phyloP scores from a whole-genome alignment of 2,329 filamentous ascomycete genomes.

The Fusarium sp. region DNA sequence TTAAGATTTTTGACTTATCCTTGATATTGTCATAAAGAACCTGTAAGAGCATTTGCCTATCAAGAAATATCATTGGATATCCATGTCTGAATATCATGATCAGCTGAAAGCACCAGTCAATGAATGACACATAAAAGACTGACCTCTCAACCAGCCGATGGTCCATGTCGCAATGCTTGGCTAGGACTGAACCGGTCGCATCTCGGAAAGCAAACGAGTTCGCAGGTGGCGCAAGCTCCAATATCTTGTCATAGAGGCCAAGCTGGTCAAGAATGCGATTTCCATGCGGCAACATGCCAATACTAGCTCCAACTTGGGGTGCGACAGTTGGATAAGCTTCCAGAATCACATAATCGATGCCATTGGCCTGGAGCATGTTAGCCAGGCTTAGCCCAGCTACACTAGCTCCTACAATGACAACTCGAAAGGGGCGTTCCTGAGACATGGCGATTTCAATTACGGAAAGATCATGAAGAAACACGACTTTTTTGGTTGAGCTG shows the following conservation, averaged over 20 bases:
- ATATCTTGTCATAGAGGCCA: neutral
- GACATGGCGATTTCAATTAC: neutral
- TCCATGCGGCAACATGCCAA: conserved; percentile 10
- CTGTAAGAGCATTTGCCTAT: conserved; percentile 5
- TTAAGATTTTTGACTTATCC: conserved; percentile 1
- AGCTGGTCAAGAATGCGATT: conserved; percentile 7
- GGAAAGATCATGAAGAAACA: neutral
- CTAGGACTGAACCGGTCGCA: neutral
- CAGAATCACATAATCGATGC: conserved; percentile 2
- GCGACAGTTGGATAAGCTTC: conserved; percentile 1
- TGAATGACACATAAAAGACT: neutral
- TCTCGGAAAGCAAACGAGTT: neutral
- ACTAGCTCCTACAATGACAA: conserved; percentile 1
- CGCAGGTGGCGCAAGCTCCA: neutral
- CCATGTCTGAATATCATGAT: neutral
- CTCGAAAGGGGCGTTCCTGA: neutral
- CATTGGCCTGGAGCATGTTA: conserved; percentile 11
- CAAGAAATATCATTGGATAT: neutral
- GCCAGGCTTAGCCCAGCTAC: conserved; percentile 9
- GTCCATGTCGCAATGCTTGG: neutral
- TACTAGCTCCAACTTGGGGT: conserved; percentile 10
- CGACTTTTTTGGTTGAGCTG: neutral
- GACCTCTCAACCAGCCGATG: neutral
- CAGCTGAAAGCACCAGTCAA: neutral
- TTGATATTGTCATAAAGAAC: neutral